A percentile compares a stretch with the other conserved stretches of the same genome.
Evolutionary conservation across 495 filamentous ascomycete species (phyloP).

Genomic region (Aspergillus haitiensis): DNA sequence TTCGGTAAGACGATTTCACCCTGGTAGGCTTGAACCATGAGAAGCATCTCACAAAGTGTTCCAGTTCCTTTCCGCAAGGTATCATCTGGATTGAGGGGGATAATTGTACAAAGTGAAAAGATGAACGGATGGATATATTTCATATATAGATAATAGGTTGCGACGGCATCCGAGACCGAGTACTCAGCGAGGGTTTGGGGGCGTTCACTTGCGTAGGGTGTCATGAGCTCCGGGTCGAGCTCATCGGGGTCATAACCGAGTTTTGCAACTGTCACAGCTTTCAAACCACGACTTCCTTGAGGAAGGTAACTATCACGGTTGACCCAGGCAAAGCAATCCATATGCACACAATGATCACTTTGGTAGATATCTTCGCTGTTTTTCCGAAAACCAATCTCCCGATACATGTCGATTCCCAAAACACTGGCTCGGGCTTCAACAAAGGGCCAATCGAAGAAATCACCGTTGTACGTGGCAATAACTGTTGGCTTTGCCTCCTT

Average conservation of each 20-base stretch:
- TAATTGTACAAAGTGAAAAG: conserved; percentile 95
- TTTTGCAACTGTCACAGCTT: conserved; percentile 96
- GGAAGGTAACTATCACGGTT: conserved; percentile 98
- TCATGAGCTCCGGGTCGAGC: conserved; percentile 97
- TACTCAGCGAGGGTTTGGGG: conserved; percentile 96
- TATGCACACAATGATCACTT: conserved; percentile 91
- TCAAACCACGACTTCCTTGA: conserved; percentile 94
- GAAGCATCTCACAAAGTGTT: conserved; percentile 96
- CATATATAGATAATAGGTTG: conserved; percentile 99
- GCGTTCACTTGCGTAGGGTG: conserved; percentile 84
- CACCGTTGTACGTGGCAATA: conserved; percentile 99
- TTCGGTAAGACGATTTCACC: conserved; percentile 92
- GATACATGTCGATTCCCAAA: conserved; percentile 98
- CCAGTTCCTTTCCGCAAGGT: conserved; percentile 93
- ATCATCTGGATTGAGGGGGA: conserved; percentile 91
- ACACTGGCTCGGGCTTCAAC: conserved; percentile 91
- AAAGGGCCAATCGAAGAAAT: conserved; percentile 99
- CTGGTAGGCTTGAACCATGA: conserved; percentile 97
- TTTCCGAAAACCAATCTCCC: conserved; percentile 93
- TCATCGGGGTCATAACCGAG: conserved; percentile 98
- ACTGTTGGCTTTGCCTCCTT: conserved; percentile 94
- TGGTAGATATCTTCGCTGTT: conserved; percentile 95
- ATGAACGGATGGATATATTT: conserved; percentile 99
- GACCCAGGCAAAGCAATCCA: conserved; percentile 99
- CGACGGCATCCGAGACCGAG: conserved; percentile 97